A percentile compares a stretch with the other conserved stretches of the same genome.
Conservation (phyloP, 2,329 filamentous ascomycete genomes). For the Alternaria arborescens region DNA sequence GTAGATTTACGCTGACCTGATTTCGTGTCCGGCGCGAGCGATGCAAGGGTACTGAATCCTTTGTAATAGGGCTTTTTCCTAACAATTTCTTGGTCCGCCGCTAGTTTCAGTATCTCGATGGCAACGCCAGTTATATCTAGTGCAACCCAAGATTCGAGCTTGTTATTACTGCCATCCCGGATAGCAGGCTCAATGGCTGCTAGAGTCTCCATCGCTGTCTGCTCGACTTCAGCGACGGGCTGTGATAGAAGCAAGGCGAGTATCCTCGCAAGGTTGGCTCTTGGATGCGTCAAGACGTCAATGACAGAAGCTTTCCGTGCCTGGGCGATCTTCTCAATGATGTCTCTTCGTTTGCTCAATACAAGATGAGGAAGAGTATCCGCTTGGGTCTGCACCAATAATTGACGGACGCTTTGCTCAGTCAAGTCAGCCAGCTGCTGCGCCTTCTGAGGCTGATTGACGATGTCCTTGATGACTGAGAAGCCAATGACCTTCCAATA, state of each 20-base stretch:
- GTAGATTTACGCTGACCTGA: slow-evolving; percentile 55
- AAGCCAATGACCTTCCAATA: slow-evolving; percentile 90
- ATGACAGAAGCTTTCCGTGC: slow-evolving; percentile 67
- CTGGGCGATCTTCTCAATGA: slow-evolving; percentile 82
- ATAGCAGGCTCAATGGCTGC: slow-evolving; percentile 75
- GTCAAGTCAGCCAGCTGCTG: slow-evolving; percentile 83
- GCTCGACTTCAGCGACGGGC: slow-evolving; percentile 70
- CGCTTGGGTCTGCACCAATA: slow-evolving; percentile 78
- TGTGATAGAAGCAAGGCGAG: slow-evolving; percentile 67
- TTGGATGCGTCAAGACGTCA: slow-evolving; percentile 67
- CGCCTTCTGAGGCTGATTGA: slow-evolving; percentile 80
- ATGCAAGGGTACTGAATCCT: slow-evolving; percentile 58
- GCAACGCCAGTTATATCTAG: slow-evolving; percentile 78
- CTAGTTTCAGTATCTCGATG: slow-evolving; percentile 81
- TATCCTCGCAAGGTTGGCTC: slow-evolving; percentile 65
- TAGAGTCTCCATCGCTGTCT: slow-evolving; percentile 73
- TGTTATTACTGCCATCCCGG: slow-evolving; percentile 62
- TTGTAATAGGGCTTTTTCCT: slow-evolving; percentile 61
- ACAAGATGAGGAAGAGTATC: slow-evolving; percentile 89
- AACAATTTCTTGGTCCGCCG: slow-evolving; percentile 71
- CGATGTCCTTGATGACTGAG: slow-evolving; percentile 81
- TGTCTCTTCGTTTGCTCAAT: slow-evolving; percentile 76
- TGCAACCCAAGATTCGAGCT: slow-evolving; percentile 74
- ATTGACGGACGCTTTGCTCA: slow-evolving; percentile 75
- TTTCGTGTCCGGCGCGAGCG: slow-evolving; percentile 57